Evolutionary conservation across 495 filamentous ascomycete species (phyloP), one percentile per base, ranked within the genome.

Genomic region (Tuber calosporum): DNA sequence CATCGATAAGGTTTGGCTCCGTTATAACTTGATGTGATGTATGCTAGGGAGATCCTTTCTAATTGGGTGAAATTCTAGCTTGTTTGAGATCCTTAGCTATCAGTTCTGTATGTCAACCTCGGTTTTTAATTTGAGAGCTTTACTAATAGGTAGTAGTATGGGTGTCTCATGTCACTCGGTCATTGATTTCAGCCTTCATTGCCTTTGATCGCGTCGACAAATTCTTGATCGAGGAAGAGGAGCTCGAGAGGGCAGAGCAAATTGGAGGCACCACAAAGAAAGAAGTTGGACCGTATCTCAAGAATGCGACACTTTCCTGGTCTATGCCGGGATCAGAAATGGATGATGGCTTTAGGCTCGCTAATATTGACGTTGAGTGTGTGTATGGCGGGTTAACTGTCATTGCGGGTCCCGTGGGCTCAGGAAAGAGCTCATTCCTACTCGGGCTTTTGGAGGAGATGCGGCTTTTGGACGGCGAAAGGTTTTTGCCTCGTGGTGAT

Each of bases 341-440:
- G 34, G 79, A 81, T 38, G 80, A 82, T 48, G 82, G 84, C 67
- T 88, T 88, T 67, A 70, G 80, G 17, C 80, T 88, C 34, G 82
- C 83, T 26, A 82, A 85, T 69, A 74, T 88, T 26, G 84, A 85
- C 38, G 76, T 87, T 30, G 78, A 85, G 69, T 88, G 87, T 70
- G 83, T 84, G 43, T 83, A 85, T 34, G 84, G 84, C 19, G 85
- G 85, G 1, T 76, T 88, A 43, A 88, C 86, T 68, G 84, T 87
- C 0, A 77, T 88, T 1, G 84, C 83, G 36, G 87, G 87, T 5
- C 84, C 84, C 3, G 87, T 86, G 15, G 89, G 89, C 0, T 86
- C 87, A 34, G 89, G 89, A 5, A 91, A 91, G 80, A 89, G 85
- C 37, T 86, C 89, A 6, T 84, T 91, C 38, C 84, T 91, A 1